phyloP scores from a whole-genome alignment of 176 grass and related monocot species.

The Eleusine indica region DNA sequence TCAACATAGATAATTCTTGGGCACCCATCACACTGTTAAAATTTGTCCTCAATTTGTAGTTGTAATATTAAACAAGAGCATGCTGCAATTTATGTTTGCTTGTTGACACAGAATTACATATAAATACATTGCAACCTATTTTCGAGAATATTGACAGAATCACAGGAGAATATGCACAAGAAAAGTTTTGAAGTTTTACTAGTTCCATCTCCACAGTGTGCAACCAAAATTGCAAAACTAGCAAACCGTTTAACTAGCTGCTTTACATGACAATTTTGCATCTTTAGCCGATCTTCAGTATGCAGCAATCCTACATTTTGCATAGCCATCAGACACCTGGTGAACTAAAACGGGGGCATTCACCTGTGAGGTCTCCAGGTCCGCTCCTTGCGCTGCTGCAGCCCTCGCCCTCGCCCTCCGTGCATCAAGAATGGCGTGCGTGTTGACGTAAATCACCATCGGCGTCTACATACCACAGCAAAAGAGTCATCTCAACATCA shows the following conservation, averaged over 20 bases:
- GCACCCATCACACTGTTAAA: neutral
- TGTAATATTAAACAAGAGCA: neutral
- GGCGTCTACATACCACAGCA: constrained; percentile 58
- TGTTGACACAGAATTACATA: neutral
- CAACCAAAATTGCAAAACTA: neutral
- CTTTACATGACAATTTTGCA: neutral
- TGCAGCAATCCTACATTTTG: neutral
- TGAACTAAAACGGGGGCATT: neutral
- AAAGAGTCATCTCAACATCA: neutral
- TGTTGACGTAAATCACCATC: constrained; percentile 85
- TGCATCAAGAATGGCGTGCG: constrained; percentile 70
- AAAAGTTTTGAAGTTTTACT: neutral
- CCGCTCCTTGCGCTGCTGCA: constrained; percentile 47
- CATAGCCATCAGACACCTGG: neutral
- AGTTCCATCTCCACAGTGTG: neutral
- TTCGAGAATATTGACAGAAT: neutral
- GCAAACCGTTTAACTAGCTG: neutral
- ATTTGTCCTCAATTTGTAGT: neutral
- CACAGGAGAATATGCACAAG: neutral
- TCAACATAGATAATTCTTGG: neutral
- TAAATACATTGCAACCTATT: neutral
- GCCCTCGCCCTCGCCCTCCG: constrained; percentile 66
- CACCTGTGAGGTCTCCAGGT: constrained; percentile 62
- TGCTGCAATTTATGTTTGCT: neutral
- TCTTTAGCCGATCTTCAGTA: neutral